Evolutionary conservation across 83 land plant species (phyloP).

Genomic region (Thuja plicata): DNA sequence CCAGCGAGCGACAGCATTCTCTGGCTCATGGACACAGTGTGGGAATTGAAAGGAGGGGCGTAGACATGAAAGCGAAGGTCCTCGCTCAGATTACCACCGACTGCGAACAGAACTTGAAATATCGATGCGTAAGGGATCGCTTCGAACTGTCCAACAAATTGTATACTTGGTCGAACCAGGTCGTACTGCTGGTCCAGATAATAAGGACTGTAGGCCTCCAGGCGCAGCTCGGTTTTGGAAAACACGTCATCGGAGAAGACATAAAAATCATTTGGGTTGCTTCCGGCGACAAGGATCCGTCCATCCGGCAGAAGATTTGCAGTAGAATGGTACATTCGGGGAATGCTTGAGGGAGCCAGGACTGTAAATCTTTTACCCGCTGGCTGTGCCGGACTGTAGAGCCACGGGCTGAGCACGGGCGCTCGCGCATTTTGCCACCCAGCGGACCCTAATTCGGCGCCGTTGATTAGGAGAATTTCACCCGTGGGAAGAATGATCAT

Average conservation of each 20-base stretch:
- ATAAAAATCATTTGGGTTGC: slow-evolving; percentile 55
- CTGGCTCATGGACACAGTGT: slow-evolving; percentile 61
- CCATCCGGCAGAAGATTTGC: slow-evolving; percentile 63
- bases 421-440: slow-evolving; percentile 32
- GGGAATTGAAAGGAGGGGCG: slow-evolving; percentile 62
- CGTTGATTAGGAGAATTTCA: neutral
- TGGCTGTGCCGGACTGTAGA: neutral
- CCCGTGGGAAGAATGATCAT: neutral
- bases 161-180: slow-evolving; percentile 17
- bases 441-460: slow-evolving; percentile 22
- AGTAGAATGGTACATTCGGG: slow-evolving; percentile 47
- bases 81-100: slow-evolving; percentile 14
- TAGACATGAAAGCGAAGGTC: slow-evolving; percentile 23
- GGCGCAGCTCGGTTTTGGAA: slow-evolving; percentile 51
- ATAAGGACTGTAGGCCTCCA: slow-evolving; percentile 63
- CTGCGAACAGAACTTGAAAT: slow-evolving; percentile 30
- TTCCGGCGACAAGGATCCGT: slow-evolving; percentile 54
- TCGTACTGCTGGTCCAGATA: slow-evolving; percentile 32
- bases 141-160: neutral
- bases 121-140: slow-evolving; percentile 20
- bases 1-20: slow-evolving; percentile 42
- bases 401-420: slow-evolving; percentile 21
- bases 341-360: neutral
- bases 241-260: slow-evolving; percentile 26
- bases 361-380: neutral